Evolutionary conservation across 2,329 filamentous ascomycete genomes (phyloP), one percentile per base, ranked within the genome.

Genomic region (Hawksworthiomyces lignivorus): DNA sequence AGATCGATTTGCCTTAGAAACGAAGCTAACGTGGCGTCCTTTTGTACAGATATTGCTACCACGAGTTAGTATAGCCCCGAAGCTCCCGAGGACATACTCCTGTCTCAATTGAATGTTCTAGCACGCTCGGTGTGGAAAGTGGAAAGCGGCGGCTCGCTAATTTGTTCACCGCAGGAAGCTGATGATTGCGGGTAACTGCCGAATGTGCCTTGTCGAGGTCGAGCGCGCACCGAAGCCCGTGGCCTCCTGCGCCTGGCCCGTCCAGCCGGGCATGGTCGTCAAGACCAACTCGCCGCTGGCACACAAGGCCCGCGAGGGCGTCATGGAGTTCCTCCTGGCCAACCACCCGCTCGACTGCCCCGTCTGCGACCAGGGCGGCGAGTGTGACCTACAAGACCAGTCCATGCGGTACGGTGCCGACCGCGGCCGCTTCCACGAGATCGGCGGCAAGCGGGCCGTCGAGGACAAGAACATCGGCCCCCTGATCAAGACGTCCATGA

Each of bases 391-490:
- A 48, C 92, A 98, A 69, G 92, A 98, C 64, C 92, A 98, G 73
- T 97, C 90, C 43, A 97, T 98, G 90, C 80, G 92, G 65, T 98
- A 98, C 62, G 92, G 92, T 58, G 86, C 84, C 50, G 92, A 98
- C 68, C 80, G 92, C 61, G 92, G 92, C 48, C 84, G 92, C 56
- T 98, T 98, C 71, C 92, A 98, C 69, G 92, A 98, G 67, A 68
- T 94, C 58, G 82, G 78, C 43, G 92, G 92, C 67, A 98, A 98
- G 77, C 86, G 92, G 72, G 92, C 88, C 20, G 89, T 96, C 29
- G 92, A 98, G 70, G 92, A 98, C 68, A 98, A 98, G 77, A 97
- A 98, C 66, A 96, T 98, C 58, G 92, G 92, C 27, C 92, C 92
- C 41, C 67, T 98, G 54, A 86, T 98, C 69, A 98, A 98, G 79